phyloP scores from a whole-genome alignment of 225 moss, liverwort and hornwort genomes.

The Bryum argenteum region DNA sequence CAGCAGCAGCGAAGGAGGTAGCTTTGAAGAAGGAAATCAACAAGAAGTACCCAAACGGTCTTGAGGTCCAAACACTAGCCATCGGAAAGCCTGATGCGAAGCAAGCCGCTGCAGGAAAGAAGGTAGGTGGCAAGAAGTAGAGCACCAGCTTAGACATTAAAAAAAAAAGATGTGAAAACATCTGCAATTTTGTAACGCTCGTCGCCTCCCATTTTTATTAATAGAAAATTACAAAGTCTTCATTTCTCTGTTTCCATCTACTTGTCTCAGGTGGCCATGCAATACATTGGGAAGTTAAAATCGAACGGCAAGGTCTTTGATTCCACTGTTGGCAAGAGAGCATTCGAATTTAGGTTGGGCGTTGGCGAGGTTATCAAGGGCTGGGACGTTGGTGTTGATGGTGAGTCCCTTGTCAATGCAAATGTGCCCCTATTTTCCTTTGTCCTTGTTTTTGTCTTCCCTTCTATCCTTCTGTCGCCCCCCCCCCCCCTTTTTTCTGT shows the following conservation, averaged over 20 bases:
- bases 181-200: no score
- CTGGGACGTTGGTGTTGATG: conserved; percentile 92
- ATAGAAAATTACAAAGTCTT: conserved; percentile 10
- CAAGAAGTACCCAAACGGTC: conserved; percentile 82
- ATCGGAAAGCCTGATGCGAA: conserved; percentile 95
- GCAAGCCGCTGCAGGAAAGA: conserved; percentile 74
- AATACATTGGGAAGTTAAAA: conserved; percentile 80
- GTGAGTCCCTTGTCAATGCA: conserved; percentile 51
- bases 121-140: conserved; percentile 58
- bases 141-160: conserved; percentile 1
- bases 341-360: conserved; percentile 91
- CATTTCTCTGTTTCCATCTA: neutral
- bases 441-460: no score
- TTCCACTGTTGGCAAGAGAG: conserved; percentile 80
- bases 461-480: no score
- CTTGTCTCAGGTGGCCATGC: conserved; percentile 71
- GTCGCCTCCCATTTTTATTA: neutral
- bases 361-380: conserved; percentile 98
- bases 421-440: no score
- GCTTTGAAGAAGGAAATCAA: conserved; percentile 28
- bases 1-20: conserved; percentile 14
- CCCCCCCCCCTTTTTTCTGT: no score
- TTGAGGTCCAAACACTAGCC: conserved; percentile 77
- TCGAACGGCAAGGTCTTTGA: conserved; percentile 93
- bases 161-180: conserved; percentile 22